phyloP scores from a whole-genome alignment of 192 early-diverging fungal species.

The Geosiphon pyriformis region DNA sequence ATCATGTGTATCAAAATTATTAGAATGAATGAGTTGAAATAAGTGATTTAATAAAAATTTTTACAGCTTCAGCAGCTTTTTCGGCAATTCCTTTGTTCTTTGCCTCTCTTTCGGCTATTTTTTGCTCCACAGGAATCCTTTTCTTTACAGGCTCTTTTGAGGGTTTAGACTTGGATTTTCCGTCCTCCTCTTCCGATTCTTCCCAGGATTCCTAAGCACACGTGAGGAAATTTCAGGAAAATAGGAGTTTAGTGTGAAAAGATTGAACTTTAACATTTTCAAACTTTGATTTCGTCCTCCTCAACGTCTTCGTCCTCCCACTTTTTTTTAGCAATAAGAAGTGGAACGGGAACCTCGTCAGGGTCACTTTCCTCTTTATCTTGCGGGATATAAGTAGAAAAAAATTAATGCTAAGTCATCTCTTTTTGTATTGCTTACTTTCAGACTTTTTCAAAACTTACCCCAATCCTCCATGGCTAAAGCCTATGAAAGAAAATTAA shows the following conservation, averaged over 20 bases:
- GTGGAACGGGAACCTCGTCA: constrained; percentile 37
- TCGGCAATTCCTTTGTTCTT: constrained; percentile 37
- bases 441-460: no score
- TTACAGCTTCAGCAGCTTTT: constrained; percentile 19
- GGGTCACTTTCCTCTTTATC: neutral
- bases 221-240: neutral
- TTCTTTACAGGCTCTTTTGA: constrained; percentile 40
- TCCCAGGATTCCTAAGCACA: constrained; percentile 45
- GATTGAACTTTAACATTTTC: neutral
- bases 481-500: no score
- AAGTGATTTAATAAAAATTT: neutral
- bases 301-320: constrained; percentile 65
- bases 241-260: neutral
- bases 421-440: no score
- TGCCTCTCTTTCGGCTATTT: constrained; percentile 57
- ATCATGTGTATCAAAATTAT: neutral
- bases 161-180: constrained; percentile 32
- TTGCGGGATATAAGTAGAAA: no score
- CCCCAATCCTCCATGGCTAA: no score
- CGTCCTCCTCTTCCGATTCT: constrained; percentile 51
- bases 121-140: constrained; percentile 49
- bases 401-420: no score
- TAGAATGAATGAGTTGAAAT: neutral
- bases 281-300: constrained; percentile 51
- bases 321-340: constrained; percentile 44